Percentiles rank a stretch among this genome's conserved stretches.
Evolutionary conservation across 1,284 basidiomycete genomes (phyloP).

Genomic region (Ceratobasidium sp.): DNA sequence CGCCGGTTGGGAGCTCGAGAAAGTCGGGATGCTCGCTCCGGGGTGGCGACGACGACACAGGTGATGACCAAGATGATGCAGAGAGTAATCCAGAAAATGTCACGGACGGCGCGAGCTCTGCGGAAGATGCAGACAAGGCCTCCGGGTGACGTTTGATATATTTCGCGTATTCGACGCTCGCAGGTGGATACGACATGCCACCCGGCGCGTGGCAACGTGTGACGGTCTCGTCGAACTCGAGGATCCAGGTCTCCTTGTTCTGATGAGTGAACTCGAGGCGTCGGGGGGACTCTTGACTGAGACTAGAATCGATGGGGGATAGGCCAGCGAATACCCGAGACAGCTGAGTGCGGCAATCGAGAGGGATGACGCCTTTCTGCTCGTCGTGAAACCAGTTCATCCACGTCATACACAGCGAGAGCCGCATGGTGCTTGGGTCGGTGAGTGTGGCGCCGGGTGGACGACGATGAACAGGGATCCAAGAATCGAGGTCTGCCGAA

Average conservation of each 20-base stretch:
- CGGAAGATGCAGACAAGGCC: not conserved
- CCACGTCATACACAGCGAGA: not conserved
- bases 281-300: not conserved
- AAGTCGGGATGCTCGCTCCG: no score
- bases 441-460: not conserved
- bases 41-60: no score
- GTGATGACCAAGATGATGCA: no score
- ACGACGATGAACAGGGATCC: not conserved
- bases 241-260: not conserved
- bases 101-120: not conserved
- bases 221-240: not conserved
- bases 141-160: not conserved
- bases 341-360: not conserved
- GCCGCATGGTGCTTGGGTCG: not conserved
- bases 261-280: not conserved
- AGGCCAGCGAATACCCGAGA: not conserved
- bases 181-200: not conserved
- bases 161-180: not conserved
- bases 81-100: no score
- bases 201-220: constrained; percentile 1
- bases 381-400: not conserved
- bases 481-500: not conserved
- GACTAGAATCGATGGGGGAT: not conserved
- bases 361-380: not conserved
- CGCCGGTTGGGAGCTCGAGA: not conserved